Evolutionary conservation across 2,329 filamentous ascomycete genomes (phyloP), one percentile per base, ranked within the genome.

Genomic region (Trichocomaceae sp.): DNA sequence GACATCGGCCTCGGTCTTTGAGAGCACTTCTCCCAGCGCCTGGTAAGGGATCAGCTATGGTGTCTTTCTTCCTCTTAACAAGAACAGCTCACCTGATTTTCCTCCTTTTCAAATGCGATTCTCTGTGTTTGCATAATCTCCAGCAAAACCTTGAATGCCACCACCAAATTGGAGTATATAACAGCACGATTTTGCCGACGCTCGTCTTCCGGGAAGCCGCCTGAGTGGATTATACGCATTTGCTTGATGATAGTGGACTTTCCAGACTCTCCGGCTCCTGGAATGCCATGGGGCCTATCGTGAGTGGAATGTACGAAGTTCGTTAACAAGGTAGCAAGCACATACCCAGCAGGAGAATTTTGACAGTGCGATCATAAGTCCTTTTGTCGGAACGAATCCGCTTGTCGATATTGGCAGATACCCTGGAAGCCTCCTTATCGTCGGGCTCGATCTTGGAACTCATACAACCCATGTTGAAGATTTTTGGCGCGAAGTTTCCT

Each of bases 181-280:
- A 96, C 91, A 15, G 90, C 88, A 64, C 93, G 90, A 81, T 90
- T 95, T 78, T 96, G 90, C 61, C 95, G 84, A 71, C 90, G 88
- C 72, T 97, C 93, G 60, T 83, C 84, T 65, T 88, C 87, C 66
- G 84, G 89, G 76, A 97, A 97, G 50, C 93, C 92, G 71, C 90
- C 85, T 13, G 90, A 85, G 71, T 97, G 93, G 64, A 99, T 96
- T 72, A 99, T 85, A 72, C 92, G 92, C 93, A 99, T 97, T 79
- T 97, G 92, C 77, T 97, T 97, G 61, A 97, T 83, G 57, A 97
- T 91, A 1, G 92, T 97, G 8, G 92, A 96, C 75, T 97, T 97
- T 61, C 92, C 89, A 57, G 87, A 93, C 75, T 97, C 92, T 68
- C 92, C 92, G 65, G 92, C 92, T 72, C 92, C 91, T 96, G 33